Base-by-base conservation (phyloP, 1,284 basidiomycete genomes). In the Neolentinus lepideus region DNA sequence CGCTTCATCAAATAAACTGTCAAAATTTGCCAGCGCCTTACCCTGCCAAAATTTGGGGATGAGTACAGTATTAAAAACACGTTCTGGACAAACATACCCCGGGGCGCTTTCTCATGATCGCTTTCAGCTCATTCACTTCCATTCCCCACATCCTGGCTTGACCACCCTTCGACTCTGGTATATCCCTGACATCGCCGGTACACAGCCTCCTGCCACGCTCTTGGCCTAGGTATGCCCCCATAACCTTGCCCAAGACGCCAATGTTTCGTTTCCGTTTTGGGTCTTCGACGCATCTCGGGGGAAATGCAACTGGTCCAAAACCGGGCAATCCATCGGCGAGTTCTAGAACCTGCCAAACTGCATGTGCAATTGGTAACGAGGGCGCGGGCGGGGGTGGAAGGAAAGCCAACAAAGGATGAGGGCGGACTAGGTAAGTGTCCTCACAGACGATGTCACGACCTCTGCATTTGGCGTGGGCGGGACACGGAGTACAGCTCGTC, bases 271-370 rank as follows among this genome's bases (percentile, higher is more conserved):
- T 89, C 65, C 90, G 83, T 63, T 77, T 83, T 50, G 90, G 90
- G 70, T 98, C 94, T 64, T 91, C 88, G 38, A 84, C 74, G 68
- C 95, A 98, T 31, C 76, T 75, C 22, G 92, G 90, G 10, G 92
- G 80, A 60, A 96, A 78, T 6, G 88, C 89, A 36, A 93, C 77
- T 50, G 90, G 82, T 8, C 90, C 90, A 24, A 93, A 67, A 14
- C 83, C 82, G 10, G 93, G 92, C 50, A 94, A 64, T 21, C 93
- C 92, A 70, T 94, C 81, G 29, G 84, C 64, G 10, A 73, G 58
- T 27, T 67, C 62, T 53, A 82, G 66, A 50, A 70, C 63, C 61
- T 73, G 75, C 74, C 80, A 80, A 46, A 75, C 64, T 48, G 70
- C 56, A 50, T 78, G 75, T 10, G 72, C 65, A 24, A 75, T 69